phyloP scores from a whole-genome alignment of 148 eudicot species.

The Rheum nobile region DNA sequence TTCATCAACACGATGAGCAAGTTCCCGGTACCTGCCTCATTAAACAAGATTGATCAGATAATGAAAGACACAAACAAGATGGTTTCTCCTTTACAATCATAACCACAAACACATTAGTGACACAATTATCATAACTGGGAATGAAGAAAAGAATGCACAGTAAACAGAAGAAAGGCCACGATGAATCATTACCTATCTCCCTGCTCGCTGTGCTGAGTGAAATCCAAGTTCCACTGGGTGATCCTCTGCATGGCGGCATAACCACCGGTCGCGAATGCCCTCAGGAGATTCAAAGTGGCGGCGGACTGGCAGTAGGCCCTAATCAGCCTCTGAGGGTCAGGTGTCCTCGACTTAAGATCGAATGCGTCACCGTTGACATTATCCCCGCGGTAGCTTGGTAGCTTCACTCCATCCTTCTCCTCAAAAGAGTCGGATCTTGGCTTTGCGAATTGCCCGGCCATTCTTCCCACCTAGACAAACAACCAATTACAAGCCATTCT shows the following conservation, averaged over 20 bases:
- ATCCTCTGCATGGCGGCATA: slow-evolving; percentile 92
- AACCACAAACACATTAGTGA: too few relatives aligned
- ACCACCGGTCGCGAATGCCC: slow-evolving; percentile 93
- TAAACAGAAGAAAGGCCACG: too few relatives aligned
- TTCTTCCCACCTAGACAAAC: slow-evolving; percentile 49
- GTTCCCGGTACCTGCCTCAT: slow-evolving; percentile 73
- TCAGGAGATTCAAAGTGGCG: slow-evolving; percentile 76
- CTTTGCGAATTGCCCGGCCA: slow-evolving; percentile 69
- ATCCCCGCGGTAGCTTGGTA: slow-evolving; percentile 63
- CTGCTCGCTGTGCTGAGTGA: slow-evolving; percentile 77
- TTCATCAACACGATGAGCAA: slow-evolving; percentile 82
- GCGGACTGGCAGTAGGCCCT: slow-evolving; percentile 92
- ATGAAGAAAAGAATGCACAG: too few relatives aligned
- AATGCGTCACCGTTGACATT: slow-evolving; percentile 54
- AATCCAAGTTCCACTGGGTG: slow-evolving; percentile 79
- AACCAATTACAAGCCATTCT: not conserved
- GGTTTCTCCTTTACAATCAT: too few relatives aligned
- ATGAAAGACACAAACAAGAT: too few relatives aligned
- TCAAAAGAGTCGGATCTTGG: slow-evolving; percentile 59
- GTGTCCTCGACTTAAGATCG: slow-evolving; percentile 45
- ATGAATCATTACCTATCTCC: slow-evolving; percentile 65
- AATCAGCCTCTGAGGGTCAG: slow-evolving; percentile 87
- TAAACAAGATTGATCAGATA: too few relatives aligned
- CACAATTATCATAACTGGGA: too few relatives aligned
- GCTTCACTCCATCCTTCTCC: slow-evolving; percentile 52